Percentiles rank a stretch among this genome's conserved stretches.
These are phyloP conservation scores for Marsdenia floribunda DNA, from an alignment of 257 asterid genomes.

Conservation along the genomic window DNA sequence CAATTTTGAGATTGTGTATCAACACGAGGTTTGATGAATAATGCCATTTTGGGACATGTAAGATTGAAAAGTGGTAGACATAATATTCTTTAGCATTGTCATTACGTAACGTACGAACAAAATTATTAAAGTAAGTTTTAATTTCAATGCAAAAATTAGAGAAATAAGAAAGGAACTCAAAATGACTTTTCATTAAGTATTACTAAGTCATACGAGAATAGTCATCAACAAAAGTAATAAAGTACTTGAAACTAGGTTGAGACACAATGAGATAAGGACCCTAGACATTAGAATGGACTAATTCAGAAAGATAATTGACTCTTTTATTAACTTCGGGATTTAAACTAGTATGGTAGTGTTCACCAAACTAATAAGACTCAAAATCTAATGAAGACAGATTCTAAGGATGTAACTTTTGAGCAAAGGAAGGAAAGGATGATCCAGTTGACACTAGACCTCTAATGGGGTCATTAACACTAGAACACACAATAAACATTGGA, in stretches of 20 bases:
- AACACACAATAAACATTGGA: too few species aligned
- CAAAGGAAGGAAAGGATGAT: background rate
- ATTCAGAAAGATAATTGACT: background rate
- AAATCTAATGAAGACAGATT: background rate
- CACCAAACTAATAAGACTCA: background rate
- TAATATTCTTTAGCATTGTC: background rate
- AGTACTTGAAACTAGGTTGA: background rate
- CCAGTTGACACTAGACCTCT: background rate
- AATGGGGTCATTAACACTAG: too few species aligned
- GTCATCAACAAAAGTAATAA: too few species aligned
- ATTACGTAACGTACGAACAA: background rate
- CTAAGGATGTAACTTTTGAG: background rate
- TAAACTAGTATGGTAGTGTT: background rate
- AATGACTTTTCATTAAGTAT: too few species aligned
- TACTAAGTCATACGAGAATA: too few species aligned
- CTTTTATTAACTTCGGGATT: constrained; percentile 8
- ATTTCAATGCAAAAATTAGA: too few species aligned
- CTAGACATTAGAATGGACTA: background rate
- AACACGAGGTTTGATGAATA: too few species aligned
- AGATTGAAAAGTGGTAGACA: background rate
- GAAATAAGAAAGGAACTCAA: background rate
- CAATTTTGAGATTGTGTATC: too few species aligned
- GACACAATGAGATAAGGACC: background rate
- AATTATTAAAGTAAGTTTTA: too few species aligned
- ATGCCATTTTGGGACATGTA: background rate